Conservation (phyloP, 2,329 filamentous ascomycete genomes). For the Sporothrix euskadiensis region DNA sequence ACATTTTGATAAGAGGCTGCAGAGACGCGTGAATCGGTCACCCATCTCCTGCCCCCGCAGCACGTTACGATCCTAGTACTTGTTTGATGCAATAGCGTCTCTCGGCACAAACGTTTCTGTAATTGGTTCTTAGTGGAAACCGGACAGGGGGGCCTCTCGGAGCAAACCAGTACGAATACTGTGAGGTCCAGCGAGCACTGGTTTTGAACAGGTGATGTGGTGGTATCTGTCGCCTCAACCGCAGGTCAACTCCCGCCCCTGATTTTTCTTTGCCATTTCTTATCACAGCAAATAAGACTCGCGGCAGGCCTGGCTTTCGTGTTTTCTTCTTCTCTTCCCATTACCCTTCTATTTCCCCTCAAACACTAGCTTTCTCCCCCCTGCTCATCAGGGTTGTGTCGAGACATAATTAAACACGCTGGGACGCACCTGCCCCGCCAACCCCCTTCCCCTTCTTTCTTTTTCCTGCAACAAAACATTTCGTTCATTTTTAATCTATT, state of each 20-base stretch:
- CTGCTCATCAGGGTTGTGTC: constrained; percentile 26
- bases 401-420: constrained; percentile 31
- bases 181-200: background rate
- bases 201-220: constrained; percentile 15
- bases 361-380: constrained; percentile 30
- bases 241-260: constrained; percentile 24
- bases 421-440: constrained; percentile 26
- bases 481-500: background rate
- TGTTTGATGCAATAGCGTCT: background rate
- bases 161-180: background rate
- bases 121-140: constrained; percentile 14
- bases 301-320: constrained; percentile 9
- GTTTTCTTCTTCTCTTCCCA: constrained; percentile 12
- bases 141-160: background rate
- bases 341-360: constrained; percentile 19
- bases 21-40: background rate
- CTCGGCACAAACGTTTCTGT: background rate
- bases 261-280: constrained; percentile 22
- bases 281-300: constrained; percentile 29
- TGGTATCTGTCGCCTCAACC: constrained; percentile 14
- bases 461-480: constrained; percentile 11
- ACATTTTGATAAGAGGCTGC: background rate
- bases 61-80: background rate
- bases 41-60: background rate
- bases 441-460: constrained; percentile 26